Evolutionary conservation across 805 yeast species (phyloP).

Genomic region (Candida michaelii): DNA sequence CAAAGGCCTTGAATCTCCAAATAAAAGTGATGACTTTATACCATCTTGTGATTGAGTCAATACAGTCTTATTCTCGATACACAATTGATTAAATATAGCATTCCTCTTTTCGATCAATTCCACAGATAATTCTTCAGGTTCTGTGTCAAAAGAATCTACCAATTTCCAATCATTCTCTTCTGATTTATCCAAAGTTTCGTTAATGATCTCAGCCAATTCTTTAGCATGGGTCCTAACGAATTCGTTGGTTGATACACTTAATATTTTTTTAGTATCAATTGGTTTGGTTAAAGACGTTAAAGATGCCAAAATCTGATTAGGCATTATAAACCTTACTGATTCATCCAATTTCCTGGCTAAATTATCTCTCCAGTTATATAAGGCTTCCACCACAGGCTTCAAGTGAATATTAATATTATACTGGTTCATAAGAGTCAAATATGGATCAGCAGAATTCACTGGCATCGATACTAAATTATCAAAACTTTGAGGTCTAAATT

Average conservation of each 20-base stretch:
- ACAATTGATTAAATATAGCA: slow-evolving; percentile 14
- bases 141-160: slow-evolving; percentile 27
- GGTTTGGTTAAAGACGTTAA: slow-evolving; percentile 57
- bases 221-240: slow-evolving; percentile 58
- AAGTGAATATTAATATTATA: slow-evolving; percentile 60
- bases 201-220: slow-evolving; percentile 58
- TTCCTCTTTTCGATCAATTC: slow-evolving; percentile 7
- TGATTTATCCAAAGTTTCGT: slow-evolving; percentile 34
- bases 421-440: slow-evolving; percentile 60
- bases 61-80: slow-evolving; percentile 12
- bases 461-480: slow-evolving; percentile 45
- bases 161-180: slow-evolving; percentile 38
- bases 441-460: slow-evolving; percentile 60
- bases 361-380: slow-evolving; percentile 82
- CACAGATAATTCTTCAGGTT: slow-evolving; percentile 4
- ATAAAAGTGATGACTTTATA: slow-evolving; percentile 16
- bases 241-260: slow-evolving; percentile 50
- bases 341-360: slow-evolving; percentile 80
- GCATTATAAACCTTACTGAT: slow-evolving; percentile 78
- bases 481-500: slow-evolving; percentile 49
- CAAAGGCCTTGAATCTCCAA: slow-evolving; percentile 18
- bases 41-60: slow-evolving; percentile 10
- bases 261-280: slow-evolving; percentile 53
- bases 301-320: slow-evolving; percentile 71
- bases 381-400: slow-evolving; percentile 53